Evolutionary conservation across 2,329 filamentous ascomycete genomes (phyloP), one percentile per base, ranked within the genome.

Genomic region (Exophiala viscosa): DNA sequence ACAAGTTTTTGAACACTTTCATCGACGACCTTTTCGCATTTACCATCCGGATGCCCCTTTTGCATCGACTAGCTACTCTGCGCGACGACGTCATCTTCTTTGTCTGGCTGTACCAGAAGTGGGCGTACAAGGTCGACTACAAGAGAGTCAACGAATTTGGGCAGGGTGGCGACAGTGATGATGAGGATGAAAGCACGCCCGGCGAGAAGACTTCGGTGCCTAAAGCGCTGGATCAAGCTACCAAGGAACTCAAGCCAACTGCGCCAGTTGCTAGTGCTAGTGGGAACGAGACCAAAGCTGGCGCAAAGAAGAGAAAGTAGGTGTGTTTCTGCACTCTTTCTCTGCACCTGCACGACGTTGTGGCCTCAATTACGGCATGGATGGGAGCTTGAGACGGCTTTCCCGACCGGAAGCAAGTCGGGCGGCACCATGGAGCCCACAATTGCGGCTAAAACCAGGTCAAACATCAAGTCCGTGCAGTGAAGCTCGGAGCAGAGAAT

Each of bases 1-100:
- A 96, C 81, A 96, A 97, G 75, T 96, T 96, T 73, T 76, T 97
- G 60, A 96, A 97, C 76, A 97, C 93, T 4, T 99, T 99, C 70
- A 97, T 99, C 69, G 93, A 99, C 71, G 93, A 99, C 67, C 78
- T 99, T 31, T 99, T 99, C 67, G 93, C 93, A 2, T 99, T 97
- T 66, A 99, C 93, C 35, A 96, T 99, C 76, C 97, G 97, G 76
- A 99, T 99, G 93, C 93, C 93, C 0, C 83, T 91, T 58, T 78
- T 99, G 46, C 93, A 99, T 71, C 84, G 93, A 13, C 77, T 99
- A 45, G 90, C 93, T 0, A 97, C 93, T 0, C 80, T 99, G 59
- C 81, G 93, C 55, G 93, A 99, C 69, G 93, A 99, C 66, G 79
- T 99, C 60, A 97, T 99, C 67, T 99, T 99, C 79, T 99, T 99